A percentile compares a stretch with the other conserved stretches of the same genome.
Evolutionary conservation across 2,329 filamentous ascomycete genomes (phyloP).

Genomic region (Calonectria pseudoturangicola): DNA sequence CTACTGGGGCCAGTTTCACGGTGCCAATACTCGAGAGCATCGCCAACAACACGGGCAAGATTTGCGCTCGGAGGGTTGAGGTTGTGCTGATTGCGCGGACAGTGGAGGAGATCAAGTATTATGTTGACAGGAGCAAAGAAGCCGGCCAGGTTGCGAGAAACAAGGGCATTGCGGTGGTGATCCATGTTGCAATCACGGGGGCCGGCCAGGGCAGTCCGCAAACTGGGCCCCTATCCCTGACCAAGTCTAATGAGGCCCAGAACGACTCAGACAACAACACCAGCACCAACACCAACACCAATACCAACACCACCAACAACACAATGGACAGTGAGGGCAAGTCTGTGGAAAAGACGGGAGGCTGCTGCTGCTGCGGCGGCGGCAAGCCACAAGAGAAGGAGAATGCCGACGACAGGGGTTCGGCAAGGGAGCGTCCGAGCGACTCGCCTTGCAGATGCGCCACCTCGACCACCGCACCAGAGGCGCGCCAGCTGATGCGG

Average conservation of each 20-base stretch:
- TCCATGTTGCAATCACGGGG: conserved; percentile 74
- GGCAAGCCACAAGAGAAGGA: conserved; percentile 43
- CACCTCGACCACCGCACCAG: conserved; percentile 21
- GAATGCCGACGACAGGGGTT: conserved; percentile 38
- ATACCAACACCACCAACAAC: background rate
- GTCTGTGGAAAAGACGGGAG: conserved; percentile 38
- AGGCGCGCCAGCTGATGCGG: conserved; percentile 59
- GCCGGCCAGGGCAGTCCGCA: conserved; percentile 50
- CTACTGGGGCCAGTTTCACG: conserved; percentile 78
- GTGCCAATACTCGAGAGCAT: conserved; percentile 75
- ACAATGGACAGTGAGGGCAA: conserved; percentile 41
- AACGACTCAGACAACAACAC: conserved; percentile 49
- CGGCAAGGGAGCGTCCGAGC: conserved; percentile 33
- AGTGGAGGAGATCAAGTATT: conserved; percentile 73
- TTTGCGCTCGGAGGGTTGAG: conserved; percentile 72
- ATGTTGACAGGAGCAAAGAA: conserved; percentile 68
- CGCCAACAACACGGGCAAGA: conserved; percentile 62
- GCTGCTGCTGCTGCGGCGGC: conserved; percentile 53
- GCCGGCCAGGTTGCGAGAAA: conserved; percentile 64
- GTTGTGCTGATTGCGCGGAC: conserved; percentile 72
- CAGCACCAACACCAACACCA: too few relatives aligned
- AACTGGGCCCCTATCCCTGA: conserved; percentile 46
- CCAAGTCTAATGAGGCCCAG: conserved; percentile 30
- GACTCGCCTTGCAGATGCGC: conserved; percentile 41
- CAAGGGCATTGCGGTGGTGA: conserved; percentile 68